These are phyloP conservation scores for Tolypocladium paradoxum DNA, from an alignment of 2,329 filamentous ascomycete genomes.

Conservation along the genomic window DNA sequence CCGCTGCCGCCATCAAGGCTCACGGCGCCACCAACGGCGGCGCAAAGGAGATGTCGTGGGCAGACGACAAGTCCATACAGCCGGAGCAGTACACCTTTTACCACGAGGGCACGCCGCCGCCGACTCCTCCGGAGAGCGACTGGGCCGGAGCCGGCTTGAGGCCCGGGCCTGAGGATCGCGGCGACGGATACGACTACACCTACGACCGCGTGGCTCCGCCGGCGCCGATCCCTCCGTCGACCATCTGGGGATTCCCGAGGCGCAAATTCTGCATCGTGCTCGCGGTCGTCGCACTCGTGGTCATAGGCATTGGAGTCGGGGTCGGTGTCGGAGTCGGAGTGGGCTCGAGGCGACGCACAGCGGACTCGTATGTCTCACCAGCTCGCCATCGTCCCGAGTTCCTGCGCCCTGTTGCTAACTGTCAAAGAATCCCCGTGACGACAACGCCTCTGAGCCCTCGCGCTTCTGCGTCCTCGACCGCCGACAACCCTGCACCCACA, in stretches of 20 bases:
- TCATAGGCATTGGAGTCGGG: constrained; percentile 28
- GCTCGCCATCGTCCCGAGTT: background rate
- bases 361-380: constrained; percentile 1
- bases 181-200: constrained; percentile 12
- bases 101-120: constrained; percentile 28
- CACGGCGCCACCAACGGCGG: background rate
- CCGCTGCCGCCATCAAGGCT: background rate
- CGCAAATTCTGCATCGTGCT: constrained; percentile 25
- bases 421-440: background rate
- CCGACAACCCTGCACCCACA: constrained; percentile 7
- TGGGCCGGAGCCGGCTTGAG: background rate
- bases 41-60: background rate
- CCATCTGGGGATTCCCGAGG: constrained; percentile 14
- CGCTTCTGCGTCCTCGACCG: constrained; percentile 6
- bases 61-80: background rate
- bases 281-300: constrained; percentile 14
- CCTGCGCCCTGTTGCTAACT: background rate
- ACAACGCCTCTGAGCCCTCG: background rate
- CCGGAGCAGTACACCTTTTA: constrained; percentile 25
- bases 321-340: constrained; percentile 29
- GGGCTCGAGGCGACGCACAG: constrained; percentile 10
- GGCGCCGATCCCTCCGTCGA: constrained; percentile 11
- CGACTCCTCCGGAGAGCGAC: constrained; percentile 15
- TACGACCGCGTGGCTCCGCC: constrained; percentile 12
- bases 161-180: constrained; percentile 6